These are phyloP conservation scores for Zoysia japonica DNA, from an alignment of 176 grass and related monocot species.

Conservation along the genomic window DNA sequence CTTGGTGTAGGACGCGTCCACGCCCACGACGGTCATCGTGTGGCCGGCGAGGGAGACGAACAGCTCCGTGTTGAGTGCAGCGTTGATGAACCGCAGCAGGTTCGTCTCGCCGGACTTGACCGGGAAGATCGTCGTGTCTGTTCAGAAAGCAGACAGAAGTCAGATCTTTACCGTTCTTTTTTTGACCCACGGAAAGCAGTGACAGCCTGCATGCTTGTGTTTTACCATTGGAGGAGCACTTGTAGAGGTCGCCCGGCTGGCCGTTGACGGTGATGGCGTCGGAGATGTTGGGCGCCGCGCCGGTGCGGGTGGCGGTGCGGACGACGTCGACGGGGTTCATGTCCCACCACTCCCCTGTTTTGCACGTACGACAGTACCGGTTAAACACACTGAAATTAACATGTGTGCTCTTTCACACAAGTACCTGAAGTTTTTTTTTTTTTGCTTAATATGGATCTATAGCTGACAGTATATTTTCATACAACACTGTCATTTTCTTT, in stretches of 20 bases:
- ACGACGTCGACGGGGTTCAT: slow-evolving; percentile 85
- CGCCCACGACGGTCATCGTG: slow-evolving; percentile 80
- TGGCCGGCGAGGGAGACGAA: slow-evolving; percentile 78
- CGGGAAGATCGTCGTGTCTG: slow-evolving; percentile 58
- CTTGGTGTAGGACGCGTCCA: slow-evolving; percentile 94
- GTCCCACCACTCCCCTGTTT: slow-evolving; percentile 91
- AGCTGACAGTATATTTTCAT: no score
- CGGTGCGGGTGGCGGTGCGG: slow-evolving; percentile 64
- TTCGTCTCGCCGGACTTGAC: slow-evolving; percentile 85
- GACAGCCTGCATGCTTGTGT: not conserved
- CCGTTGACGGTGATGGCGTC: slow-evolving; percentile 91
- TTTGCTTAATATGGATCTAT: not conserved
- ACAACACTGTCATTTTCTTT: no score
- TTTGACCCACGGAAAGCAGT: not conserved
- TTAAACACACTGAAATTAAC: not conserved
- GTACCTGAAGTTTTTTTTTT: not conserved
- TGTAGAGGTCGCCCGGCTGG: slow-evolving; percentile 93
- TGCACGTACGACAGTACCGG: not conserved
- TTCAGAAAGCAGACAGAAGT: not conserved
- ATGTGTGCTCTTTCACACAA: not conserved
- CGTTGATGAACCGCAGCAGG: slow-evolving; percentile 85
- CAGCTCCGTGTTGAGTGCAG: slow-evolving; percentile 83
- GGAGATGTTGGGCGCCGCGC: slow-evolving; percentile 73
- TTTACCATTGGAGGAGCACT: slow-evolving; percentile 54
- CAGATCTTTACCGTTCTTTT: not conserved